Conservation (phyloP, 345 rosid species). For the Camelina neglecta region DNA sequence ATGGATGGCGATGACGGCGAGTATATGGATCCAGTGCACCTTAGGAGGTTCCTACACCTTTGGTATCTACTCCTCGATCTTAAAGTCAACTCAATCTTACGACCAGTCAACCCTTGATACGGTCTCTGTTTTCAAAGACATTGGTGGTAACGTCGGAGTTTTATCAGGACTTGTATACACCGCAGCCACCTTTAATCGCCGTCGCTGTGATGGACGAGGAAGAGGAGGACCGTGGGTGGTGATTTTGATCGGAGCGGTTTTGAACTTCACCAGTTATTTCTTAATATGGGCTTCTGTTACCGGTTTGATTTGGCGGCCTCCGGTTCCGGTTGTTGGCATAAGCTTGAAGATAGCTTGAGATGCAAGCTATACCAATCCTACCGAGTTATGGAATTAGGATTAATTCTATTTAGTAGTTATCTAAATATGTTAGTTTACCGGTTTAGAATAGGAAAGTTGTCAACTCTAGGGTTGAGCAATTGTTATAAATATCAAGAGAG, state of each 20-base stretch:
- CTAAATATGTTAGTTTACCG: no score
- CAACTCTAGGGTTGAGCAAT: no score
- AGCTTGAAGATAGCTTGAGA: no score
- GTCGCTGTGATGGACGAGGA: conserved; percentile 12
- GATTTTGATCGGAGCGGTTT: conserved; percentile 55
- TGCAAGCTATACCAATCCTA: no score
- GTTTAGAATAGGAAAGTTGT: no score
- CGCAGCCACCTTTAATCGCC: conserved; percentile 31
- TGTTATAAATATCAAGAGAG: no score
- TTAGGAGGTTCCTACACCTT: conserved; percentile 72
- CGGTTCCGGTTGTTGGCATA: conserved; percentile 34
- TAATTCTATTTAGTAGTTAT: no score
- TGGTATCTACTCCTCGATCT: conserved; percentile 64
- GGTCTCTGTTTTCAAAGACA: conserved; percentile 73
- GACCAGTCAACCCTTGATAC: conserved; percentile 79
- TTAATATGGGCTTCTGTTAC: conserved; percentile 68
- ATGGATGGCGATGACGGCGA: conserved; percentile 67
- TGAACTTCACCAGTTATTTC: conserved; percentile 66
- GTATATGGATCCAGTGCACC: conserved; percentile 79
- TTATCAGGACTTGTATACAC: conserved; percentile 69
- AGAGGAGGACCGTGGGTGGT: conserved; percentile 70
- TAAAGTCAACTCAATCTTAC: conserved; percentile 69
- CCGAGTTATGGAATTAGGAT: no score
- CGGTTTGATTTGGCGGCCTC: conserved; percentile 53
- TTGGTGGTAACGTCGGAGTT: conserved; percentile 66